Evolutionary conservation across 257 asterid genomes (phyloP).

Genomic region (Gynochthodes officinalis): DNA sequence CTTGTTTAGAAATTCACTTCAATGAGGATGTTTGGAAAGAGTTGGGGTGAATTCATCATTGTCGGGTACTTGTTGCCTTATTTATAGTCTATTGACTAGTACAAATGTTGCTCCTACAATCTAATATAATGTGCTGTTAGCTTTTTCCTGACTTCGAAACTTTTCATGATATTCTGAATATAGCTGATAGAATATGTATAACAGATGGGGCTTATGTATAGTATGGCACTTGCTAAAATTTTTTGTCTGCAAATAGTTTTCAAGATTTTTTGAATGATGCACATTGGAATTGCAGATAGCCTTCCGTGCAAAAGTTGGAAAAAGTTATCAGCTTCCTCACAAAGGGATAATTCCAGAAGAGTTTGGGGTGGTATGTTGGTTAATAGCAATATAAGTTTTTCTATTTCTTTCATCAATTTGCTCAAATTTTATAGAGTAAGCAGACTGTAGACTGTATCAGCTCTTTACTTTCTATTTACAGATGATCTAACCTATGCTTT

Average conservation of each 20-base stretch:
- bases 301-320: slow-evolving; percentile 94
- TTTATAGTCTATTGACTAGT: not conserved
- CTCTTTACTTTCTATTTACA: no score
- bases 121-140: not conserved
- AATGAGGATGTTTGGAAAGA: not conserved
- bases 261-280: not conserved
- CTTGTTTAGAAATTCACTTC: not conserved
- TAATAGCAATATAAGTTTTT: slow-evolving; percentile 14
- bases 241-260: not conserved
- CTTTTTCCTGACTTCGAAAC: not conserved
- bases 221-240: not conserved
- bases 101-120: not conserved
- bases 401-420: slow-evolving; percentile 16
- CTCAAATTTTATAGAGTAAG: not conserved
- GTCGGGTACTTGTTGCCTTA: not conserved
- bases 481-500: slow-evolving; percentile 8
- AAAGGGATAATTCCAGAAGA: slow-evolving; percentile 95
- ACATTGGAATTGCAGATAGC: slow-evolving; percentile 55
- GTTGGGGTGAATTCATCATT: not conserved
- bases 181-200: not conserved
- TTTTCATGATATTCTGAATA: not conserved
- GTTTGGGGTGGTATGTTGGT: slow-evolving; percentile 84
- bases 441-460: slow-evolving; percentile 6
- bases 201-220: not conserved
- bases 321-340: slow-evolving; percentile 88